These are phyloP conservation scores for Glycyrrhiza uralensis DNA, from an alignment of 306 rosid species.

Conservation along the genomic window DNA sequence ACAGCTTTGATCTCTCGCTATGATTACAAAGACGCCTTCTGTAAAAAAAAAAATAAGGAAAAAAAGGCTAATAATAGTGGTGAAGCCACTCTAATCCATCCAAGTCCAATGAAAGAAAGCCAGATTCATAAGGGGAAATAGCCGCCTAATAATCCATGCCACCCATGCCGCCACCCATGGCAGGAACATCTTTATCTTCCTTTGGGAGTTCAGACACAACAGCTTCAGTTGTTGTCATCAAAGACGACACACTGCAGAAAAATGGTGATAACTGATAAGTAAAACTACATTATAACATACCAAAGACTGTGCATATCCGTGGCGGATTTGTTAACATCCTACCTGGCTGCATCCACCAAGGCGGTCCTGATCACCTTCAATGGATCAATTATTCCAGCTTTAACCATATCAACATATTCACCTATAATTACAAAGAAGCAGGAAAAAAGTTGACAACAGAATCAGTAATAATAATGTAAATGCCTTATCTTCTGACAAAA, in stretches of 20 bases:
- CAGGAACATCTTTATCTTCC: conserved; percentile 63
- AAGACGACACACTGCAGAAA: conserved; percentile 78
- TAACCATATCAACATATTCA: conserved; percentile 95
- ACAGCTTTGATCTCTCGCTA: conserved; percentile 37
- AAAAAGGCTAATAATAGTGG: conserved; percentile 1
- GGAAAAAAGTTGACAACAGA: not conserved
- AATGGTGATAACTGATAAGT: not conserved
- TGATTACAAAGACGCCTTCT: conserved; percentile 45
- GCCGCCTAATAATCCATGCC: conserved; percentile 64
- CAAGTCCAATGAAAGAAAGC: conserved; percentile 11
- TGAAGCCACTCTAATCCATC: not conserved
- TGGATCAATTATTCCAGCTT: conserved; percentile 90
- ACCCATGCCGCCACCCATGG: conserved; percentile 63
- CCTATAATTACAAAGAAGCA: conserved; percentile 40
- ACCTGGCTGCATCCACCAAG: conserved; percentile 96
- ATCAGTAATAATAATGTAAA: not conserved
- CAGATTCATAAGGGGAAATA: not conserved
- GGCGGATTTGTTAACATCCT: not conserved
- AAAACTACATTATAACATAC: not conserved
- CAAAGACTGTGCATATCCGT: not conserved
- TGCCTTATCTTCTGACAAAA: not conserved
- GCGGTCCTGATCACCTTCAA: conserved; percentile 96
- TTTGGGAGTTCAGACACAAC: conserved; percentile 75
- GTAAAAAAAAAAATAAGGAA: conserved; percentile 2
- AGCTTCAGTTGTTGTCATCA: conserved; percentile 98